These are phyloP conservation scores for Kwoniella sp. DNA, from an alignment of 768 basidiomycete genomes.

Conservation along the genomic window DNA sequence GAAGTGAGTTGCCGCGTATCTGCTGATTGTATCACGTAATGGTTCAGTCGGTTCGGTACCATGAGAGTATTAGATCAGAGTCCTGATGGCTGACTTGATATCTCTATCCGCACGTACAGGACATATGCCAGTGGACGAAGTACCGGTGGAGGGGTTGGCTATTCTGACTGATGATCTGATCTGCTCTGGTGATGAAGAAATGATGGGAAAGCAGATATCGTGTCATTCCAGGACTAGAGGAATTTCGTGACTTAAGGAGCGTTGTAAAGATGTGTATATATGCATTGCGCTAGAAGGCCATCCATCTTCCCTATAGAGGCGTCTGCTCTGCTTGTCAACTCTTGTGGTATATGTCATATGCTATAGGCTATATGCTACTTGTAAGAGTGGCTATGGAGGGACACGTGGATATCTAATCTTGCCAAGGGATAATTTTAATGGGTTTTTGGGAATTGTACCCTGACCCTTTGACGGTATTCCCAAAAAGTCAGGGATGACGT, in stretches of 20 bases:
- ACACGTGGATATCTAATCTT: conserved; percentile 29
- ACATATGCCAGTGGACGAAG: conserved; percentile 45
- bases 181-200: too few species aligned
- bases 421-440: too few species aligned
- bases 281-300: too few species aligned
- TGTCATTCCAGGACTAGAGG: too few species aligned
- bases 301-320: too few species aligned
- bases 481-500: conserved; percentile 14
- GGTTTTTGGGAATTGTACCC: conserved; percentile 11
- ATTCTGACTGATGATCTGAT: conserved; percentile 16
- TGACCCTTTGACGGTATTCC: not conserved
- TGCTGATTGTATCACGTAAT: not conserved
- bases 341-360: too few species aligned
- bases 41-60: not conserved
- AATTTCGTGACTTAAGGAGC: too few species aligned
- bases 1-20: conserved; percentile 41
- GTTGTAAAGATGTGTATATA: not conserved
- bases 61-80: not conserved
- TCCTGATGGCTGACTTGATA: conserved; percentile 14
- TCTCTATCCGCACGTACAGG: conserved; percentile 11
- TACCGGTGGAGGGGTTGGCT: conserved; percentile 43
- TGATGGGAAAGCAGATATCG: too few species aligned
- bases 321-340: too few species aligned
- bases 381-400: too few species aligned
- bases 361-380: not conserved